Evolutionary conservation across 495 filamentous ascomycete genomes (phyloP), one percentile per base, ranked within the genome.

Genomic region (Bryoglossum gracile): DNA sequence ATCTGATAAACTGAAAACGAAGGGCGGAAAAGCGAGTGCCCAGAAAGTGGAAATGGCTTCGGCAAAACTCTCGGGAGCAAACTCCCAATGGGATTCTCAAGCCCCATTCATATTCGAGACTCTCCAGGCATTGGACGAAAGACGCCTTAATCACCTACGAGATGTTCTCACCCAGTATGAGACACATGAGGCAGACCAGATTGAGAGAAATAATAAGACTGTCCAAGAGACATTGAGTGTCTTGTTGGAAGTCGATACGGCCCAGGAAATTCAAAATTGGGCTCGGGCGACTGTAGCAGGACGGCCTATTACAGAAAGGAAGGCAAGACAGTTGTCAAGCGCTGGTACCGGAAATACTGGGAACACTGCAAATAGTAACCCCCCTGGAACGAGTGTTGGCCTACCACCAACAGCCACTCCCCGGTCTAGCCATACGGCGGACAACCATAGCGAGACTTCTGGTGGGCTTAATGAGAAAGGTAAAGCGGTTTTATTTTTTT

Each of bases 41-140:
- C 80, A 82, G 30, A 94, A 87, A 65, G 78, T 95, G 32, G 85
- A 91, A 8, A 74, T 73, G 43, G 92, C 91, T 3, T 69, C 81
- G 0, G 68, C 81, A 10, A 80, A 84, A 36, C 75, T 92, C 11
- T 86, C 94, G 42, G 81, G 78, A 55, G 84, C 89, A 3, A 78
- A 68, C 40, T 77, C 82, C 51, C 85, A 94, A 63, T 99, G 94
- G 94, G 84, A 95, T 26, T 94, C 92, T 8, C 87, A 95, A 62
- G 87, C 94, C 26, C 94, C 94, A 5, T 97, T 86, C 65, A 83
- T 96, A 46, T 97, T 94, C 61, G 94, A 97, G 65, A 87, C 84
- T 50, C 79, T 99, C 14, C 94, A 99, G 64, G 82, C 88, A 5
- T 69, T 89, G 14, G 94, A 99, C 51, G 94, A 99, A 67, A 81